Percentiles rank a stretch among this genome's conserved stretches.
Evolutionary conservation across 129 eudicot species (phyloP).

Genomic region (Chrysanthemum seticuspe): DNA sequence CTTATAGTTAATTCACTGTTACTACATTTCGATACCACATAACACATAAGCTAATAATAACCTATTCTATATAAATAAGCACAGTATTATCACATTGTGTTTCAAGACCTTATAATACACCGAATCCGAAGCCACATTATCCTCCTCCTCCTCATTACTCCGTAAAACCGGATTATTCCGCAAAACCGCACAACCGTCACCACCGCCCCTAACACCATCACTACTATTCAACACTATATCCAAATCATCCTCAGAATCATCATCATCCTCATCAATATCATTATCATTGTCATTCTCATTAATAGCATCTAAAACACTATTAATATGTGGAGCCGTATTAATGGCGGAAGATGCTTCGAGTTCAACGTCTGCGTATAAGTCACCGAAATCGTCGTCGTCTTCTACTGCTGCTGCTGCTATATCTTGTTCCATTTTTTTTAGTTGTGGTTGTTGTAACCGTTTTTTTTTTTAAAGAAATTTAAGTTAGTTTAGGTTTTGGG

Average conservation of each 20-base stretch:
- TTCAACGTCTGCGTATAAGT: constrained; percentile 77
- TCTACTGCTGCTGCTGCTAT: constrained; percentile 57
- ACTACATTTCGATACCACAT: too few relatives aligned
- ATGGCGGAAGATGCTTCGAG: constrained; percentile 63
- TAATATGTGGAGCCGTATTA: constrained; percentile 22
- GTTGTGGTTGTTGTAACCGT: too few relatives aligned
- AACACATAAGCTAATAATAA: too few relatives aligned
- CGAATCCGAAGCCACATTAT: constrained; percentile 1
- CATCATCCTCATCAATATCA: constrained; percentile 20
- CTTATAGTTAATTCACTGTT: too few relatives aligned
- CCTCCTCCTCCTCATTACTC: constrained; percentile 22
- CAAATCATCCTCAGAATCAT: constrained; percentile 61
- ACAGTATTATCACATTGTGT: too few relatives aligned
- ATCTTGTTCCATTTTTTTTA: not conserved
- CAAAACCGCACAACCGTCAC: constrained; percentile 6
- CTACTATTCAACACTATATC: constrained; percentile 46
- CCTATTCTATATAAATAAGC: too few relatives aligned
- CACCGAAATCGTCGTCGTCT: constrained; percentile 71
- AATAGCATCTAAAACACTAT: not conserved
- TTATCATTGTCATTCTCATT: constrained; percentile 2
- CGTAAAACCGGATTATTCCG: constrained; percentile 13
- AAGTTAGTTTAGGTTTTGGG: too few relatives aligned
- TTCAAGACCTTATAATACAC: too few relatives aligned
- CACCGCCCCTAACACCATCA: constrained; percentile 22
- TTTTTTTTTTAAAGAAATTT: too few relatives aligned